phyloP scores from a whole-genome alignment of 768 basidiomycete genomes.

The Trametes villosa region DNA sequence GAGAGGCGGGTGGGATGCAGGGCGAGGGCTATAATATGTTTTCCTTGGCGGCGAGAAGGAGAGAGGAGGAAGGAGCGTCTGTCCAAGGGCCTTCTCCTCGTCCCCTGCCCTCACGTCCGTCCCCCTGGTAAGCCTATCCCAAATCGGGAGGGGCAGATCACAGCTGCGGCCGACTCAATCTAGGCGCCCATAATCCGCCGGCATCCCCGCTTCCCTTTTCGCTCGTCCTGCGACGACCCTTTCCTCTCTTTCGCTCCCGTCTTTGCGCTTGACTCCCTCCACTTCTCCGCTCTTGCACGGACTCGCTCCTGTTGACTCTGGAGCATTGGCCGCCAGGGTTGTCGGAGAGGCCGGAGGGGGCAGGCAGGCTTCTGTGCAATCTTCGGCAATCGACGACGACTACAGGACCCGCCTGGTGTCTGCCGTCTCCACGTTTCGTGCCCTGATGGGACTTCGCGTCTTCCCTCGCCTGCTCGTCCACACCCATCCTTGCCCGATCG shows the following conservation, averaged over 20 bases:
- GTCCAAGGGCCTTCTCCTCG: background rate
- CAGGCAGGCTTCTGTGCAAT: background rate
- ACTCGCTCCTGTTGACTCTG: background rate
- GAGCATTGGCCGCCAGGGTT: background rate
- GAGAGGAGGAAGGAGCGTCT: background rate
- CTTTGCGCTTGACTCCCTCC: background rate
- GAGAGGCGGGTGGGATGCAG: background rate
- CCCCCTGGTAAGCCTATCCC: background rate
- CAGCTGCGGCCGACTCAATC: constrained; percentile 15
- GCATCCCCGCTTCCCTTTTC: background rate
- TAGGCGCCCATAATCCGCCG: constrained; percentile 18
- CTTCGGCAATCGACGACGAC: constrained; percentile 21
- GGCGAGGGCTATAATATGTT: too few species aligned
- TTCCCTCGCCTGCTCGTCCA: background rate
- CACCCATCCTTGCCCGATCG: background rate
- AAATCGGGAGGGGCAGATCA: constrained; percentile 14
- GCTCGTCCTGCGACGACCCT: background rate
- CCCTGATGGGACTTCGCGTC: background rate
- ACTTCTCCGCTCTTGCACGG: background rate
- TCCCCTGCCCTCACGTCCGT: background rate
- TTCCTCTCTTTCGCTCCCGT: background rate
- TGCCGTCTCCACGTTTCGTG: constrained; percentile 7
- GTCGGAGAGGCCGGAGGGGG: too few species aligned
- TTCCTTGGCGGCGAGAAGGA: background rate
- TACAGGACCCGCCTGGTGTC: constrained; percentile 8